Evolutionary conservation across 345 rosid species (phyloP).

Genomic region (Hibiscus trionum): DNA sequence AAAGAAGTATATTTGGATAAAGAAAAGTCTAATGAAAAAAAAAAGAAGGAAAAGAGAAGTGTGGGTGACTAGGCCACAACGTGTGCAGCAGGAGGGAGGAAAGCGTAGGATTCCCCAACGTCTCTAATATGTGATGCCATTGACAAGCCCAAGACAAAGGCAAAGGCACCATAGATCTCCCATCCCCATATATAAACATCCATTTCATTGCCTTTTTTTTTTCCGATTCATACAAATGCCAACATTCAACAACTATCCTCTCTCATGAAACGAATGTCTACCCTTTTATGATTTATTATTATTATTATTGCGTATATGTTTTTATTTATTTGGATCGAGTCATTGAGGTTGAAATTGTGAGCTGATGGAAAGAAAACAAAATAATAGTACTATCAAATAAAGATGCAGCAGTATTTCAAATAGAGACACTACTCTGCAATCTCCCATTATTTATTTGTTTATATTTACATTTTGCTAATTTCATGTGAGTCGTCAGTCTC

Average conservation of each 20-base stretch:
- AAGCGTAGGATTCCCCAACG: slow-evolving; percentile 9
- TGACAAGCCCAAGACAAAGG: background rate
- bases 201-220: background rate
- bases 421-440: background rate
- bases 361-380: background rate
- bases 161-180: background rate
- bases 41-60: background rate
- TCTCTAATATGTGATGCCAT: slow-evolving; percentile 5
- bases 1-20: no score
- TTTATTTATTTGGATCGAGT: no score
- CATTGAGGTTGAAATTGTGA: background rate
- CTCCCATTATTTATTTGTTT: background rate
- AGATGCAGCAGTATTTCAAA: background rate
- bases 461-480: background rate
- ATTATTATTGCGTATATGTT: no score
- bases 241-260: background rate
- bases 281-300: no score
- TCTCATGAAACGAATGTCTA: background rate
- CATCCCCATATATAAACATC: background rate
- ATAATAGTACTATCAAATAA: background rate
- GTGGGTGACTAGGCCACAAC: background rate
- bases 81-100: background rate
- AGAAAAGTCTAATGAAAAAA: background rate
- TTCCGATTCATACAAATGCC: background rate
- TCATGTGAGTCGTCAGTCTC: background rate